Evolutionary conservation across 1,284 basidiomycete species (phyloP), one percentile per base, ranked within the genome.

Genomic region (Mrakiaceae sp.): DNA sequence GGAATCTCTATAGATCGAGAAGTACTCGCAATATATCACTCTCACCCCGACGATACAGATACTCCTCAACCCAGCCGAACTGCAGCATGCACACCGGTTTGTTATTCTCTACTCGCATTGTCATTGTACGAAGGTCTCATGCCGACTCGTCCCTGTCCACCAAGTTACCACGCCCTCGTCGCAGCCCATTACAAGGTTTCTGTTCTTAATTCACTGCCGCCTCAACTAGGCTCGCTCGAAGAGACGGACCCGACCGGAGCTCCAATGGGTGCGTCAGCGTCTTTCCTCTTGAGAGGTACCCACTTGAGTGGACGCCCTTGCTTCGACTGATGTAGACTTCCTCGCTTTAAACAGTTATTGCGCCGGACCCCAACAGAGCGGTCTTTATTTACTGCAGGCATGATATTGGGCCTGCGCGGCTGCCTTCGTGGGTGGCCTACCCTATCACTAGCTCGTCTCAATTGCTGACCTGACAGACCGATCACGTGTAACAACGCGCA

Each of bases 331-430:
- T 56, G 7, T 39, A 63, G 53, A 62, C 61, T 53, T 39, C 48
- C 42, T 54, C 14, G 56, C 16, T 42, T 44, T 5, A 55, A 46
- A 27, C 72, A 93, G 90, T 90, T 10, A 80, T 85, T 0, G 80
- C 83, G 69, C 90, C 91, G 2, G 86, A 91, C 71, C 84, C 82
- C 69, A 79, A 81, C 10, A 79, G 81, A 0, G 84, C 88, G 0
- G 88, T 95, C 1, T 87, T 94, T 71, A 84, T 87, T 1, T 87
- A 86, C 72, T 88, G 88, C 10, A 79, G 84, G 16, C 78, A 81
- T 62, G 79, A 82, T 61, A 89, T 89, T 74, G 84, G 85, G 1
- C 83, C 83, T 6, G 81, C 90, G 57, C 77, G 79, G 46, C 76
- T 92, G 16, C 86, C 86, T 49, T 85, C 88, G 90, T 93, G 63